Conservation (phyloP, 345 rosid species). For the Garcia nutans region DNA sequence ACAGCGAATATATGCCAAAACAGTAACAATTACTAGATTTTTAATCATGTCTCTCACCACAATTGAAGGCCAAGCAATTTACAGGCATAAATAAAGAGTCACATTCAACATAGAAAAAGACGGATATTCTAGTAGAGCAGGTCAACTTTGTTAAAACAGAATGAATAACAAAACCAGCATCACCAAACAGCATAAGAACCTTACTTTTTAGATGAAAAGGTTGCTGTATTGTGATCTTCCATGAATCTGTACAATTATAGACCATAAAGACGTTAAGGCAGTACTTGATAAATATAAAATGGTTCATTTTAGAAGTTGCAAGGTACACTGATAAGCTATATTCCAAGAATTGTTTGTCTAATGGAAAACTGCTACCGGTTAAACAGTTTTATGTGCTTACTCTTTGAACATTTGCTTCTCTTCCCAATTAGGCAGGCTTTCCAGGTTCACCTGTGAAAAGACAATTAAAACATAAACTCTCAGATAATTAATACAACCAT, state of each 20-base stretch:
- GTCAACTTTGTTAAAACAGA: background rate
- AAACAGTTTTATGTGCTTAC: conserved; percentile 37
- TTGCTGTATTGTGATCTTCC: conserved; percentile 98
- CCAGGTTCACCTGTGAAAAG: conserved; percentile 70
- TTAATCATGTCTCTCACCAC: background rate
- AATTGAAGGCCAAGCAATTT: background rate
- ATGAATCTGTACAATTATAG: conserved; percentile 58
- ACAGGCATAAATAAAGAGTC: no score
- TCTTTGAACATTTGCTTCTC: conserved; percentile 94
- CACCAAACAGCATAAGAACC: conserved; percentile 17
- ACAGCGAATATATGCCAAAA: background rate
- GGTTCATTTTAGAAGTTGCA: background rate
- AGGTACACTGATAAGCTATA: background rate
- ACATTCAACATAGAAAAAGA: background rate
- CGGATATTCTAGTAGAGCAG: background rate
- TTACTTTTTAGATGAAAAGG: conserved; percentile 96
- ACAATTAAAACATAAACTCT: conserved; percentile 14
- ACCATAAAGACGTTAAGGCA: conserved; percentile 6
- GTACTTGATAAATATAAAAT: background rate
- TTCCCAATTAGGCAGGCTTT: conserved; percentile 91
- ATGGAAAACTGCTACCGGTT: background rate
- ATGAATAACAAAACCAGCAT: conserved; percentile 12
- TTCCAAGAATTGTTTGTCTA: conserved; percentile 7
- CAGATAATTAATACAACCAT: background rate
- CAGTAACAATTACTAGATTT: background rate